Conservation (phyloP, 2,329 filamentous ascomycete species). For the Botrytis hyacinthi region DNA sequence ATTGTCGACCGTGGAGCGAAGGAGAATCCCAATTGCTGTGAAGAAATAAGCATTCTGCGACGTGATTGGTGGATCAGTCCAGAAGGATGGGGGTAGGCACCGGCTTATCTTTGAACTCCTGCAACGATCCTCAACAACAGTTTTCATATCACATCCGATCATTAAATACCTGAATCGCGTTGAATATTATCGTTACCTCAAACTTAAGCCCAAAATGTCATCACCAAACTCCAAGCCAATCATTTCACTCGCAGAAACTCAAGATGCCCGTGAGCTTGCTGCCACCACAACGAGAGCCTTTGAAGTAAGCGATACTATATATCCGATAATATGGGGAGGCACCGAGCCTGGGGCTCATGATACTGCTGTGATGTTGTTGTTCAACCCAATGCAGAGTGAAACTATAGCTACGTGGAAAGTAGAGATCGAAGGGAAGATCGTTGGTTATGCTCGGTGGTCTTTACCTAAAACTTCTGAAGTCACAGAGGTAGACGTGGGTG, state of each 20-base stretch:
- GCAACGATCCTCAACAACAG: background rate
- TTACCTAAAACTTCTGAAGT: background rate
- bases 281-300: background rate
- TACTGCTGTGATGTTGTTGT: background rate
- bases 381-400: background rate
- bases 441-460: constrained; percentile 2
- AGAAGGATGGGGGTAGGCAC: background rate
- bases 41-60: background rate
- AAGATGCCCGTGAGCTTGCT: background rate
- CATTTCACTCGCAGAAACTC: background rate
- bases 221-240: background rate
- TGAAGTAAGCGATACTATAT: background rate
- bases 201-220: background rate
- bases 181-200: background rate
- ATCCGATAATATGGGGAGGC: background rate
- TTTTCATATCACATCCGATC: background rate
- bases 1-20: background rate
- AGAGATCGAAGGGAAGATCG: background rate
- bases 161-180: background rate
- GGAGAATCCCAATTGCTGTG: background rate
- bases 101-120: background rate
- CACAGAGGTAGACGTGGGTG: accelerated
- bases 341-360: background rate
- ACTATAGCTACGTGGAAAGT: background rate
- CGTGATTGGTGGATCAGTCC: background rate